These are phyloP conservation scores for Closterium sp. DNA, from an alignment of 139 green algal species.

Conservation along the genomic window DNA sequence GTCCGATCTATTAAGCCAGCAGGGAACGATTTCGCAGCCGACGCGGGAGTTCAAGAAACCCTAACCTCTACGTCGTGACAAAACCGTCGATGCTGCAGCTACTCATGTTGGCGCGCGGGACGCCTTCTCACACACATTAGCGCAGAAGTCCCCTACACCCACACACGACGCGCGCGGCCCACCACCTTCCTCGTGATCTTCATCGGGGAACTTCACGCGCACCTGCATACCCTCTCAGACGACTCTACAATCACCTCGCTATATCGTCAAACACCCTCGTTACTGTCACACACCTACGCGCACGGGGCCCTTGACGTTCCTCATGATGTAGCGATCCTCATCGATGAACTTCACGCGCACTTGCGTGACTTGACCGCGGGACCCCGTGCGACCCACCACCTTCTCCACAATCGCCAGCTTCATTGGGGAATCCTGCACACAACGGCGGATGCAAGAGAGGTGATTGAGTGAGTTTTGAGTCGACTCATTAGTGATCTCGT, in stretches of 20 bases:
- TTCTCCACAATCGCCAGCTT: slow-evolving; percentile 99
- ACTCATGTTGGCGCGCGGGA: too few species aligned
- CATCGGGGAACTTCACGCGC: neutral
- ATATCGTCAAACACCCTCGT: neutral
- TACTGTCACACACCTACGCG: slow-evolving; percentile 79
- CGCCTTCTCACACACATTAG: too few species aligned
- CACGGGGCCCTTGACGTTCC: slow-evolving; percentile 99
- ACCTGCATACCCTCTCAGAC: neutral
- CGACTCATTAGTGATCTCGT: slow-evolving; percentile 55
- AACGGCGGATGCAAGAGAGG: neutral
- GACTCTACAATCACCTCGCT: neutral
- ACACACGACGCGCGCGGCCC: too few species aligned
- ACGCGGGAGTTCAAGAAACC: too few species aligned
- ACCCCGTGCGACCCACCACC: slow-evolving; percentile 97
- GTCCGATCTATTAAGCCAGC: too few species aligned
- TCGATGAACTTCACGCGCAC: slow-evolving; percentile 99
- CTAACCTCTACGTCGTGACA: too few species aligned
- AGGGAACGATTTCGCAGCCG: too few species aligned
- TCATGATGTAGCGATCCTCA: slow-evolving; percentile 98
- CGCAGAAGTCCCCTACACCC: too few species aligned
- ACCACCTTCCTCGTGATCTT: slow-evolving; percentile 52
- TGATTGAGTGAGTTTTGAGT: too few species aligned
- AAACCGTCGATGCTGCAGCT: too few species aligned
- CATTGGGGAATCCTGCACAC: slow-evolving; percentile 42
- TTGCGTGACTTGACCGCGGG: slow-evolving; percentile 96